Conservation (phyloP, 2,329 filamentous ascomycete species). For the Teratosphaeria gauchensis region DNA sequence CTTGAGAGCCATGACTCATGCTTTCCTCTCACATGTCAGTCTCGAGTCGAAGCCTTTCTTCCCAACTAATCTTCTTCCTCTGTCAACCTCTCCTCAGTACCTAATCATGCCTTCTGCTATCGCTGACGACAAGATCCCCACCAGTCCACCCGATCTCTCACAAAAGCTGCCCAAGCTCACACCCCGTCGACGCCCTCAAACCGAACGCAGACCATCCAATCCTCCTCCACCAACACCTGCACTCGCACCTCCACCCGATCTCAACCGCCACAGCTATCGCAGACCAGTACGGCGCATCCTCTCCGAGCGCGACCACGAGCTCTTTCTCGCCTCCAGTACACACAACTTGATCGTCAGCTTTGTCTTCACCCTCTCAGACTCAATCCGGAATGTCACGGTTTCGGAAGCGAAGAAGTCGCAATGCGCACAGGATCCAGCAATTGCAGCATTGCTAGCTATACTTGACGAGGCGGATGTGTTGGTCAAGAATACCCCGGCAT, state of each 20-base stretch:
- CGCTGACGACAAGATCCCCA: background rate
- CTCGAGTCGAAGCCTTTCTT: no score
- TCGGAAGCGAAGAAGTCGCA: conserved; percentile 48
- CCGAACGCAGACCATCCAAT: conserved; percentile 26
- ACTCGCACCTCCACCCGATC: conserved; percentile 54
- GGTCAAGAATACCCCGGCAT: conserved; percentile 61
- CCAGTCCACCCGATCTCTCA: conserved; percentile 38
- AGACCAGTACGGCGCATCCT: conserved; percentile 71
- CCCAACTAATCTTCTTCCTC: no score
- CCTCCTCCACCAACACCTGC: conserved; percentile 67
- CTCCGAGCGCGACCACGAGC: conserved; percentile 65
- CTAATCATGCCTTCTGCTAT: background rate
- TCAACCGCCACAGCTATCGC: conserved; percentile 49
- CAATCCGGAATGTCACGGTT: conserved; percentile 60
- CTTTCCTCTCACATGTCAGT: no score
- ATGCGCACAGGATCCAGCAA: conserved; percentile 45
- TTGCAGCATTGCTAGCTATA: conserved; percentile 58
- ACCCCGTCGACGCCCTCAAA: conserved; percentile 48
- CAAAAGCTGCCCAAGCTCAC: conserved; percentile 58
- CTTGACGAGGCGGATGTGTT: conserved; percentile 60
- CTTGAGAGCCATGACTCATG: no score
- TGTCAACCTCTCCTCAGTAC: background rate
- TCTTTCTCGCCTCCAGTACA: conserved; percentile 70
- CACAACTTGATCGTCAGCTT: conserved; percentile 71
- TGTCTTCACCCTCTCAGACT: conserved; percentile 76